Evolutionary conservation across 352 stramenopile genomes (phyloP).

Genomic region (Globisporangium echinulatum): DNA sequence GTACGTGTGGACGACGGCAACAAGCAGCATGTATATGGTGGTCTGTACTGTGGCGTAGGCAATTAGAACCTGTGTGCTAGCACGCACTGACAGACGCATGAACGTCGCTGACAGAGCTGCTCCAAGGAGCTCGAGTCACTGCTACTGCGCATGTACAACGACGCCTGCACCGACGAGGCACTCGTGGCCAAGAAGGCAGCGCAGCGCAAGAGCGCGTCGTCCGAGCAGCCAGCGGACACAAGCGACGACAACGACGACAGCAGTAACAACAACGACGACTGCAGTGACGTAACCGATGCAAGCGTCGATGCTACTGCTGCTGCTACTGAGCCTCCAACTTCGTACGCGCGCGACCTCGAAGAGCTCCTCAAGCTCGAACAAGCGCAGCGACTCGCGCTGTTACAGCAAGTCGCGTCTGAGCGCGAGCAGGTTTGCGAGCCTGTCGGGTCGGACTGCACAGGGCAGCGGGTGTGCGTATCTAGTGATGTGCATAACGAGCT

Average conservation of each 20-base stretch:
- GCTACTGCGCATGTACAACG: conserved; percentile 61
- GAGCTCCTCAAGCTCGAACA: conserved; percentile 47
- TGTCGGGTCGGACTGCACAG: background rate
- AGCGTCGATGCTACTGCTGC: background rate
- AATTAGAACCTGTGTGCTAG: too few species aligned
- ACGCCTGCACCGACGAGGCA: conserved; percentile 26
- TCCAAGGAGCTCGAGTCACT: conserved; percentile 60
- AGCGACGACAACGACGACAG: conserved; percentile 4
- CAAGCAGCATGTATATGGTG: background rate
- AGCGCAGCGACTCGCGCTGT: conserved; percentile 32
- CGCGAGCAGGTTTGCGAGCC: conserved; percentile 37
- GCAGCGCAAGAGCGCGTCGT: conserved; percentile 4
- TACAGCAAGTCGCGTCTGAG: conserved; percentile 51
- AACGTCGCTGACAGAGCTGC: conserved; percentile 25
- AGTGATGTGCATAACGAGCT: background rate
- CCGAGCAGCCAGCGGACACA: background rate
- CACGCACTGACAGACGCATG: background rate
- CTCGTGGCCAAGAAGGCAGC: conserved; percentile 10
- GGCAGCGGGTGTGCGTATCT: background rate
- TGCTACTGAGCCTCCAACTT: background rate
- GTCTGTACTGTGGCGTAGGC: too few species aligned
- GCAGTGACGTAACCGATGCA: conserved; percentile 5
- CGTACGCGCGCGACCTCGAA: conserved; percentile 40
- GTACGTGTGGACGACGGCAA: conserved; percentile 10
- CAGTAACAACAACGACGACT: conserved; percentile 5